Conservation (phyloP, 106 monocot species). For the Hemerocallis citrina region DNA sequence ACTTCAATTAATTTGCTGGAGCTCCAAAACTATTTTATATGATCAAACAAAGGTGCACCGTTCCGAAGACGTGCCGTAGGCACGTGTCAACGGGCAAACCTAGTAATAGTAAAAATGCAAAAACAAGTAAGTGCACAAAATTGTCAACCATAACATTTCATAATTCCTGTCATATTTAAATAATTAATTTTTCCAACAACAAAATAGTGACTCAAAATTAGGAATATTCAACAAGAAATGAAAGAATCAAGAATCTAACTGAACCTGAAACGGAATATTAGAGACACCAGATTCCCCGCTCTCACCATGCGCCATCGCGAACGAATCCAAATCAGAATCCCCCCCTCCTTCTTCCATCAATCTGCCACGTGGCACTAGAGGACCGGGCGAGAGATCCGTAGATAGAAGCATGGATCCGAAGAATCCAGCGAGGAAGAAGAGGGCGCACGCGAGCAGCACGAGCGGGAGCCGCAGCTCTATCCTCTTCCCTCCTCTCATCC, state of each 20-base stretch:
- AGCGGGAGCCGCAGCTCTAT: constrained; percentile 40
- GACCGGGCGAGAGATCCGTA: constrained; percentile 17
- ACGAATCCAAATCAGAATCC: constrained; percentile 11
- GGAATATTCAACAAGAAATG: too few relatives aligned
- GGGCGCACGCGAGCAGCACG: constrained; percentile 26
- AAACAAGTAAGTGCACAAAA: too few relatives aligned
- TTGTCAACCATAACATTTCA: too few relatives aligned
- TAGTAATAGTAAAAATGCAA: too few relatives aligned
- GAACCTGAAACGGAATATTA: constrained; percentile 54
- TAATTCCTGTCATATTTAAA: too few relatives aligned
- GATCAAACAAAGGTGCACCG: too few relatives aligned
- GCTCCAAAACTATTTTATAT: too few relatives aligned
- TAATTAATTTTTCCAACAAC: too few relatives aligned
- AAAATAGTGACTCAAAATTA: too few relatives aligned
- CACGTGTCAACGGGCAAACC: too few relatives aligned
- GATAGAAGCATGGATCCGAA: constrained; percentile 35
- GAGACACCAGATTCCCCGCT: constrained; percentile 30
- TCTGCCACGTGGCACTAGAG: constrained; percentile 1
- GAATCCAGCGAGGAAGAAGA: constrained; percentile 77
- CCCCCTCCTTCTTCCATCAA: constrained; percentile 8
- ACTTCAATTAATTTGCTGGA: too few relatives aligned
- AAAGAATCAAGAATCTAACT: neutral
- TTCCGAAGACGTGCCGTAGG: too few relatives aligned
- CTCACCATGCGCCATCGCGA: constrained; percentile 38
- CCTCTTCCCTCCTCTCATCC: constrained; percentile 2